Conservation (phyloP, 805 yeast species). For the Kodamaea kaohsiungensis region DNA sequence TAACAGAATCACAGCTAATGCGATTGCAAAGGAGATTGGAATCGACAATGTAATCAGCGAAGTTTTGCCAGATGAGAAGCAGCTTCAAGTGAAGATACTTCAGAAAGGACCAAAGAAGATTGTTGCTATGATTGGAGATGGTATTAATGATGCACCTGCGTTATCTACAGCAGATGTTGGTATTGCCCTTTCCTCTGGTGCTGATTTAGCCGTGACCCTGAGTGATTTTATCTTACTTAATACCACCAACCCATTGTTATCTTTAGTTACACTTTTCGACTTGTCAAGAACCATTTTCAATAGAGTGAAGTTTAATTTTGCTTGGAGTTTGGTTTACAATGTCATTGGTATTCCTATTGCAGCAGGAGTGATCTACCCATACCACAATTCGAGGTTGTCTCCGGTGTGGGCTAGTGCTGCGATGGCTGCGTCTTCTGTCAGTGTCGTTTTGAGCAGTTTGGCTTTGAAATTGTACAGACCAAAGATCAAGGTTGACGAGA, state of each 20-base stretch:
- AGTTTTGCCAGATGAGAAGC: slow-evolving; percentile 74
- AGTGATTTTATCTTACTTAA: slow-evolving; percentile 69
- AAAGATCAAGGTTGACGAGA: slow-evolving; percentile 14
- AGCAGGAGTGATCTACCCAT: slow-evolving; percentile 66
- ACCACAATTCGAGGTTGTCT: slow-evolving; percentile 50
- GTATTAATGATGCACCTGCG: slow-evolving; percentile 83
- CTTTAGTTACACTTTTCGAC: slow-evolving; percentile 56
- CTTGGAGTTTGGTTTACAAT: slow-evolving; percentile 61
- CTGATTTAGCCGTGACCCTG: slow-evolving; percentile 73
- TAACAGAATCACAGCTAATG: slow-evolving; percentile 62
- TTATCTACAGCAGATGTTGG: slow-evolving; percentile 76
- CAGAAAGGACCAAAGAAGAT: slow-evolving; percentile 36
- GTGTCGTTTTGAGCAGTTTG: slow-evolving; percentile 59
- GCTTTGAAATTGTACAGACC: slow-evolving; percentile 51
- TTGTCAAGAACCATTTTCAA: slow-evolving; percentile 50
- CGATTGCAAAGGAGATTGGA: slow-evolving; percentile 65
- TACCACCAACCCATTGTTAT: slow-evolving; percentile 51
- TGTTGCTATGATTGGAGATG: slow-evolving; percentile 80
- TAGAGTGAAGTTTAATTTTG: slow-evolving; percentile 58
- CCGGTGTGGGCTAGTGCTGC: slow-evolving; percentile 73
- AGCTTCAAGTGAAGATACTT: slow-evolving; percentile 56
- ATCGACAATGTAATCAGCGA: slow-evolving; percentile 64
- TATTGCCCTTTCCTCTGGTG: slow-evolving; percentile 72
- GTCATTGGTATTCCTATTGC: slow-evolving; percentile 61
- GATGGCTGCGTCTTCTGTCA: slow-evolving; percentile 60